Evolutionary conservation across 306 rosid genomes (phyloP).

Genomic region (Cucurbita moschata): DNA sequence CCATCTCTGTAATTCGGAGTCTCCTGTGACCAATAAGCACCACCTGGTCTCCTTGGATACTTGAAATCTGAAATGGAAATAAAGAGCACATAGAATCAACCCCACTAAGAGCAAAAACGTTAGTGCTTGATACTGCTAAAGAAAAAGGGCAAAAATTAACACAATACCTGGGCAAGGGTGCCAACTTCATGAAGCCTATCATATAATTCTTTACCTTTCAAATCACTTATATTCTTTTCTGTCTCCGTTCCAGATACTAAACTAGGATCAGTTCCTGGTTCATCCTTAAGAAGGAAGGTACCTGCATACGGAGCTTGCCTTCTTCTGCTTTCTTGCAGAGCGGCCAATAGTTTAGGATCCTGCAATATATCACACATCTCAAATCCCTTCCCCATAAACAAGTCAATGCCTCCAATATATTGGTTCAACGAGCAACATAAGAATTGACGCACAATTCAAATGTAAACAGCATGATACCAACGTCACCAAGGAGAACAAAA

Average conservation of each 20-base stretch:
- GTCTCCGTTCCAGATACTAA: slow-evolving; percentile 54
- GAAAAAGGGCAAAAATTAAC: background rate
- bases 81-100: slow-evolving; percentile 3
- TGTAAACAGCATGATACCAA: background rate
- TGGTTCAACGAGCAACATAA: background rate
- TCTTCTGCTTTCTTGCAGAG: slow-evolving; percentile 78
- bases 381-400: background rate
- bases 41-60: slow-evolving; percentile 89
- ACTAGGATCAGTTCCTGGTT: slow-evolving; percentile 68
- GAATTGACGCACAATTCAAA: background rate
- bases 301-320: slow-evolving; percentile 99
- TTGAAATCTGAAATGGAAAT: slow-evolving; percentile 57
- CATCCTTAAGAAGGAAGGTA: slow-evolving; percentile 89
- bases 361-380: slow-evolving; percentile 17
- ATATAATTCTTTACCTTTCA: slow-evolving; percentile 78
- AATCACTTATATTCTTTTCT: slow-evolving; percentile 50
- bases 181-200: slow-evolving; percentile 95
- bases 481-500: background rate
- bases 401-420: background rate
- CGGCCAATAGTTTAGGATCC: slow-evolving; percentile 87
- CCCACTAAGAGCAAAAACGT: background rate
- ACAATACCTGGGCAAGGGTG: slow-evolving; percentile 82
- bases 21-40: slow-evolving; percentile 92
- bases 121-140: background rate
- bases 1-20: slow-evolving; percentile 88